phyloP scores from a whole-genome alignment of 495 filamentous ascomycete species.

The Ramalina intermedia region DNA sequence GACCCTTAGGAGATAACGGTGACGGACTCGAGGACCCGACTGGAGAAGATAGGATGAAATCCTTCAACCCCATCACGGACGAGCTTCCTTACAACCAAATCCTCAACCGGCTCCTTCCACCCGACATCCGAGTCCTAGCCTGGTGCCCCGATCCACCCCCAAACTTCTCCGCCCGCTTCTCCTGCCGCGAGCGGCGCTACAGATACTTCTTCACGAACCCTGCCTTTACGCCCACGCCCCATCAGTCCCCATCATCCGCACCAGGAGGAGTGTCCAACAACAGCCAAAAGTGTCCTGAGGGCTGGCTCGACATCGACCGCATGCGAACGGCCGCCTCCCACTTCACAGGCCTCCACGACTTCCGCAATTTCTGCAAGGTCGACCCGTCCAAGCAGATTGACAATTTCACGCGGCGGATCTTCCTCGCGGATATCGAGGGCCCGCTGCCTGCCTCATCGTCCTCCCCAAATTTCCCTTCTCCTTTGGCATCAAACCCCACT shows the following conservation, averaged over 20 bases:
- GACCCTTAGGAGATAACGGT: slow-evolving; percentile 5
- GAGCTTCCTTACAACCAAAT: slow-evolving; percentile 70
- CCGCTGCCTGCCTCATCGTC: slow-evolving; percentile 25
- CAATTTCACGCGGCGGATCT: slow-evolving; percentile 65
- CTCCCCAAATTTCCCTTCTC: not conserved
- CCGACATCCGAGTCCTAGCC: slow-evolving; percentile 77
- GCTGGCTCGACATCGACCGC: slow-evolving; percentile 64
- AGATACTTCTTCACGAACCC: slow-evolving; percentile 97
- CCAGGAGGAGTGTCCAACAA: slow-evolving; percentile 7
- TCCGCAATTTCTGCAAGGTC: slow-evolving; percentile 91
- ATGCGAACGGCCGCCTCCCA: slow-evolving; percentile 71
- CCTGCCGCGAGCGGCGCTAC: slow-evolving; percentile 77
- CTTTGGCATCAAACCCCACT: not conserved
- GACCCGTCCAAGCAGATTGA: slow-evolving; percentile 75
- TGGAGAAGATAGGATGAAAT: not conserved
- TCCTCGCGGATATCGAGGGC: slow-evolving; percentile 58
- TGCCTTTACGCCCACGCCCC: slow-evolving; percentile 48
- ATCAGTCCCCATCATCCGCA: slow-evolving; percentile 4
- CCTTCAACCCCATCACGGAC: slow-evolving; percentile 62
- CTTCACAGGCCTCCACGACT: slow-evolving; percentile 78
- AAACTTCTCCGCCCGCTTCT: slow-evolving; percentile 84
- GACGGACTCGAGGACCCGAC: slow-evolving; percentile 10
- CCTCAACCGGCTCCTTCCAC: slow-evolving; percentile 75
- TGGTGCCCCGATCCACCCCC: slow-evolving; percentile 76
- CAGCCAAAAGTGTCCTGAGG: slow-evolving; percentile 20